Conservation (phyloP, 1,139 yeast genomes). For the Magnusiomyces tetraspermus region DNA sequence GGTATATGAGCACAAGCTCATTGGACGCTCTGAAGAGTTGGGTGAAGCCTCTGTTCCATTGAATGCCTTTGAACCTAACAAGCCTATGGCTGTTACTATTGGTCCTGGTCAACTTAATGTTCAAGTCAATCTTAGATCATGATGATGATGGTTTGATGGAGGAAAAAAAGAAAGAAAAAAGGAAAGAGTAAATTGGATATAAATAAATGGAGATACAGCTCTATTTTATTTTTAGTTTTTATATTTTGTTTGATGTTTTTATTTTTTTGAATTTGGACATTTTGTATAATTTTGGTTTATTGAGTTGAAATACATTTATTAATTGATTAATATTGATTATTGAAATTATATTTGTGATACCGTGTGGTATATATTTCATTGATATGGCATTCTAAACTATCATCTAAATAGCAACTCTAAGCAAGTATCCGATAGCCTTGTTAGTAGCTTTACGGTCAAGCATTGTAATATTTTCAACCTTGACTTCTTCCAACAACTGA, state of each 20-base stretch:
- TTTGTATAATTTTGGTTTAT: neutral
- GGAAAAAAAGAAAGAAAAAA: too few species aligned
- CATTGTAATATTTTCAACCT: neutral
- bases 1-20: slow-evolving; percentile 58
- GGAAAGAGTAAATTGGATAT: neutral
- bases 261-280: neutral
- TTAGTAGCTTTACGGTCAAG: neutral
- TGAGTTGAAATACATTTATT: too few species aligned
- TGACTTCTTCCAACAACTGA: neutral
- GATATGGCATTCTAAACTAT: too few species aligned
- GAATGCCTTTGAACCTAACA: slow-evolving; percentile 22
- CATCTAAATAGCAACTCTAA: neutral
- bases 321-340: too few species aligned
- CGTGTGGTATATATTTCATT: too few species aligned
- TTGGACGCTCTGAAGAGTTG: slow-evolving; percentile 61
- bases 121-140: neutral
- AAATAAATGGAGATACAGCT: too few species aligned
- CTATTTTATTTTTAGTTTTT: too few species aligned
- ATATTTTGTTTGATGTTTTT: neutral
- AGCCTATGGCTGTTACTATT: slow-evolving; percentile 21
- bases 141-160: too few species aligned
- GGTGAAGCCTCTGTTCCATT: slow-evolving; percentile 41
- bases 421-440: slow-evolving; percentile 5
- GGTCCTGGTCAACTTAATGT: slow-evolving; percentile 22
- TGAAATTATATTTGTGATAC: too few species aligned